Evolutionary conservation across 202 grass and related monocot genomes (phyloP).

Genomic region (Cymbopogon flexuosus): DNA sequence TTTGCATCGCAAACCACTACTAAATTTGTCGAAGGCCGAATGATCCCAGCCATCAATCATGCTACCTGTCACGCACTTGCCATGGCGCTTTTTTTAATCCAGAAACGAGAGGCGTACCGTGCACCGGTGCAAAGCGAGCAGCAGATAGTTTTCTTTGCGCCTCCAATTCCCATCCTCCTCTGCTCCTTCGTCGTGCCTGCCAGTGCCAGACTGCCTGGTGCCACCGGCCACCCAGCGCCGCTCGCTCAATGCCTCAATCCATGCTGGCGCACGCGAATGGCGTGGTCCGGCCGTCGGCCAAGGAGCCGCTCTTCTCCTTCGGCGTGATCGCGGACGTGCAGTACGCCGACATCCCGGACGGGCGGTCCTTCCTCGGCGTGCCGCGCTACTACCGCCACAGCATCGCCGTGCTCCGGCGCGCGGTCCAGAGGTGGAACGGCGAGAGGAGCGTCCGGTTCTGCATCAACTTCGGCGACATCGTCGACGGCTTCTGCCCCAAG

Average conservation of each 20-base stretch:
- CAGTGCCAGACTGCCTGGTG: too few relatives aligned
- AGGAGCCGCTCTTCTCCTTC: constrained; percentile 62
- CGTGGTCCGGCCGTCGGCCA: background rate
- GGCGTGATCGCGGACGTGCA: constrained; percentile 62
- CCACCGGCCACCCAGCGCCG: too few relatives aligned
- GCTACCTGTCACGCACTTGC: background rate
- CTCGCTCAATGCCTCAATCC: background rate
- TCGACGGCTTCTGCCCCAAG: constrained; percentile 62
- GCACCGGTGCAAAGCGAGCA: background rate
- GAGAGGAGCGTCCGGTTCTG: constrained; percentile 39
- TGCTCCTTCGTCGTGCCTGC: background rate
- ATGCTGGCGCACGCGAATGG: constrained; percentile 8
- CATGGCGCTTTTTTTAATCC: background rate
- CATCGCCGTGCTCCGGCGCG: constrained; percentile 54
- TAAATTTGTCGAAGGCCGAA: too few relatives aligned
- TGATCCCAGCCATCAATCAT: background rate
- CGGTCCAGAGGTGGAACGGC: constrained; percentile 46
- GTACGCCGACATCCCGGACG: constrained; percentile 62
- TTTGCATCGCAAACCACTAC: too few relatives aligned
- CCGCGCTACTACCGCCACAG: constrained; percentile 66
- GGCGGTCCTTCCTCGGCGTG: constrained; percentile 51
- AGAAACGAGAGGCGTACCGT: constrained; percentile 16
- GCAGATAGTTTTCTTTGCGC: background rate
- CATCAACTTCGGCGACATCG: constrained; percentile 64
- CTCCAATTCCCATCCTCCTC: background rate